Evolutionary conservation across 2,329 filamentous ascomycete genomes (phyloP).

Genomic region (Pestalotiopsis sp.): DNA sequence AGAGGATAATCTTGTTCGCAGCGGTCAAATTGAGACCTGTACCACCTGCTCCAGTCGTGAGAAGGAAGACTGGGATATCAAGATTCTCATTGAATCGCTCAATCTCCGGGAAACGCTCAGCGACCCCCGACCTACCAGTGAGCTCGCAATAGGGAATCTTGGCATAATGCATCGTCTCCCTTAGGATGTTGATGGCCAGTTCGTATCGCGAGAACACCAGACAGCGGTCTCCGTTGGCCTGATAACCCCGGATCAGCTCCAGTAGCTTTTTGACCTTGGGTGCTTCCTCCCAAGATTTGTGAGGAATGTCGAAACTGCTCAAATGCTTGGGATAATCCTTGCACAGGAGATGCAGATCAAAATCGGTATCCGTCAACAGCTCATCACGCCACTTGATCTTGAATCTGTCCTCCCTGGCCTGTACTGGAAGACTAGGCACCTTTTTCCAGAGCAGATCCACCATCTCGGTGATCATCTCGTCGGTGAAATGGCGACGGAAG

Average conservation of each 20-base stretch:
- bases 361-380: slow-evolving; percentile 62
- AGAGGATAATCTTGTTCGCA: slow-evolving; percentile 97
- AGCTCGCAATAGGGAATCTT: slow-evolving; percentile 81
- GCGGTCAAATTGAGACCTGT: slow-evolving; percentile 95
- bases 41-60: slow-evolving; percentile 93
- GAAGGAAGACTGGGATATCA: slow-evolving; percentile 84
- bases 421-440: slow-evolving; percentile 48
- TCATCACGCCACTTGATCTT: slow-evolving; percentile 57
- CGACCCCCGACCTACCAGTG: slow-evolving; percentile 81
- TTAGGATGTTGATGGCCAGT: slow-evolving; percentile 86
- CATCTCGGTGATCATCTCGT: slow-evolving; percentile 77
- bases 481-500: slow-evolving; percentile 79
- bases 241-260: slow-evolving; percentile 73
- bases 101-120: slow-evolving; percentile 83
- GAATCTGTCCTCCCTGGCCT: slow-evolving; percentile 46
- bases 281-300: slow-evolving; percentile 59
- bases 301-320: slow-evolving; percentile 54
- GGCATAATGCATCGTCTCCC: slow-evolving; percentile 75
- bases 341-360: slow-evolving; percentile 68
- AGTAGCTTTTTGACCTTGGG: slow-evolving; percentile 87
- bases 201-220: slow-evolving; percentile 95
- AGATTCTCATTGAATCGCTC: slow-evolving; percentile 80
- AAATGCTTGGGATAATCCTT: slow-evolving; percentile 59
- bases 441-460: slow-evolving; percentile 74
- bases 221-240: slow-evolving; percentile 79